These are phyloP conservation scores for Plasmodium fragile DNA, from an alignment of 169 alveolate species.

Conservation along the genomic window DNA sequence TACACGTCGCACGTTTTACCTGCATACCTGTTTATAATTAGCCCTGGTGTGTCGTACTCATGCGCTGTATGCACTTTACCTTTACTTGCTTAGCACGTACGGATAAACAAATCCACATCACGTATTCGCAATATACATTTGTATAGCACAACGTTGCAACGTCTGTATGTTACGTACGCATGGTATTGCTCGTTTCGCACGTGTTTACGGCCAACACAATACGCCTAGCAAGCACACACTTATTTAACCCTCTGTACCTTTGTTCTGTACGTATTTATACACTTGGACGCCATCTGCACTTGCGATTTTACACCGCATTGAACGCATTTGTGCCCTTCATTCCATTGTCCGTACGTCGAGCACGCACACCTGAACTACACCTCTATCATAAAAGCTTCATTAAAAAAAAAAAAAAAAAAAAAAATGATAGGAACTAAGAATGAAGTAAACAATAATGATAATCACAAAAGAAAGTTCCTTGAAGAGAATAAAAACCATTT, in stretches of 20 bases:
- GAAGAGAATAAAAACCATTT: neutral
- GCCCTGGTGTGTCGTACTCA: neutral
- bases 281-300: neutral
- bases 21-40: neutral
- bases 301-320: neutral
- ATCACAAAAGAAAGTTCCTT: constrained; percentile 7
- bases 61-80: neutral
- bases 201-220: neutral
- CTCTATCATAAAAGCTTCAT: neutral
- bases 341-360: neutral
- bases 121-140: neutral
- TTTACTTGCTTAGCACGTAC: neutral
- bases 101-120: neutral
- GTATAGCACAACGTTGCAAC: neutral
- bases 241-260: neutral
- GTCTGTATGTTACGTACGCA: neutral
- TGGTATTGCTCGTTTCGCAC: neutral
- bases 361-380: neutral
- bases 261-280: neutral
- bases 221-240: neutral
- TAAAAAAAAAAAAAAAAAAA: neutral
- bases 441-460: neutral
- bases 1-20: neutral
- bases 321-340: neutral
- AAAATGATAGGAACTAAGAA: constrained; percentile 28